Percentiles rank a stretch among this genome's conserved stretches.
These are phyloP conservation scores for Cladosporium sp. DNA, from an alignment of 2,329 filamentous ascomycete genomes.

Conservation along the genomic window DNA sequence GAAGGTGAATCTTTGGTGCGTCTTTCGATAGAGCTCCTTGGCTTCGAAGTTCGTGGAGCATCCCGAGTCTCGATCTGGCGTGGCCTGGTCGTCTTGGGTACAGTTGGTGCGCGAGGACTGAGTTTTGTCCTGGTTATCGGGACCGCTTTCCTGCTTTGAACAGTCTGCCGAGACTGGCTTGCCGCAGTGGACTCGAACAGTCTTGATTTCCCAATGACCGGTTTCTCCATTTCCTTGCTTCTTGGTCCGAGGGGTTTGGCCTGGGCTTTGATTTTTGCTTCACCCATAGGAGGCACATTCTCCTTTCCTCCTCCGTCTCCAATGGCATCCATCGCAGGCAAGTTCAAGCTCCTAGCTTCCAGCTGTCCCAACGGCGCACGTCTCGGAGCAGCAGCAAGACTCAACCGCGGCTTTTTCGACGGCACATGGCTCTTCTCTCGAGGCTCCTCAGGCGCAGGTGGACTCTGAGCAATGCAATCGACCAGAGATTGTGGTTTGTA, in stretches of 20 bases:
- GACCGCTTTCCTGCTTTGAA: slow-evolving; percentile 5
- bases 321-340: slow-evolving; percentile 44
- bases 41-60: background rate
- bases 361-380: slow-evolving; percentile 46
- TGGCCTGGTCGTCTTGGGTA: background rate
- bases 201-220: slow-evolving; percentile 14
- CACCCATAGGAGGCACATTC: slow-evolving; percentile 52
- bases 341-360: slow-evolving; percentile 25
- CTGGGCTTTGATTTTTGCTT: background rate
- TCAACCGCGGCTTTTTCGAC: slow-evolving; percentile 34
- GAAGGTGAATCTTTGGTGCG: background rate
- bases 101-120: slow-evolving; percentile 2
- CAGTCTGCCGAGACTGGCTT: slow-evolving; percentile 7
- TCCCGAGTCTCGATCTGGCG: background rate
- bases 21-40: background rate
- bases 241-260: background rate
- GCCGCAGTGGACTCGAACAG: slow-evolving; percentile 22
- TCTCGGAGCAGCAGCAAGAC: slow-evolving; percentile 44
- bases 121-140: slow-evolving; percentile 3
- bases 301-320: slow-evolving; percentile 58
- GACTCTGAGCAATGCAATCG: slow-evolving; percentile 10
- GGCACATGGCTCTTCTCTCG: slow-evolving; percentile 21
- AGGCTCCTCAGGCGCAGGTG: slow-evolving; percentile 30
- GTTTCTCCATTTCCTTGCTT: background rate
- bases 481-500: slow-evolving; percentile 8